These are phyloP conservation scores for Megacollybia platyphylla DNA, from an alignment of 1,284 basidiomycete genomes.

Conservation along the genomic window DNA sequence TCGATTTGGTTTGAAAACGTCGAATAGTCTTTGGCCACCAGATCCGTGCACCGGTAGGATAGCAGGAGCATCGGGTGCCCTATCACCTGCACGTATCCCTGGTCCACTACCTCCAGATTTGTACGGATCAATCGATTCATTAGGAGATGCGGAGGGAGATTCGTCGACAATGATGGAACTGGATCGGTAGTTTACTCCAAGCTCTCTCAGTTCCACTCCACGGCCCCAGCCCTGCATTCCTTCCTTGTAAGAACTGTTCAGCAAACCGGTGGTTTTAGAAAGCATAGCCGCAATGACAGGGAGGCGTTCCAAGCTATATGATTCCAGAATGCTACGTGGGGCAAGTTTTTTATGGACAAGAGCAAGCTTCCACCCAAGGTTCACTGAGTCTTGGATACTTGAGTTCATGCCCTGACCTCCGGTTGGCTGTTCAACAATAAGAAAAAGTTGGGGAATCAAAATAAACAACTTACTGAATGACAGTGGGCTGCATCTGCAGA, in stretches of 20 bases:
- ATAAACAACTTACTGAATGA: not conserved
- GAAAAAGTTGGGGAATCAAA: not conserved
- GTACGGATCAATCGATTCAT: slow-evolving; percentile 11
- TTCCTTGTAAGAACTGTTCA: slow-evolving; percentile 3
- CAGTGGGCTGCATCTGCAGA: not conserved
- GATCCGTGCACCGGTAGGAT: slow-evolving; percentile 8
- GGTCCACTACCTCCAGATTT: slow-evolving; percentile 8
- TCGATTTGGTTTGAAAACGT: slow-evolving; percentile 11
- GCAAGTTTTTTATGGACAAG: slow-evolving; percentile 11
- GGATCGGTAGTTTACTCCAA: slow-evolving; percentile 35
- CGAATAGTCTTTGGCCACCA: slow-evolving; percentile 10
- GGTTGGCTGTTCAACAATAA: not conserved
- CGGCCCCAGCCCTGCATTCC: slow-evolving; percentile 12
- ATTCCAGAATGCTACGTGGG: slow-evolving; percentile 3
- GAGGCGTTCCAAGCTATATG: slow-evolving; percentile 15
- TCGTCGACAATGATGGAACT: slow-evolving; percentile 32
- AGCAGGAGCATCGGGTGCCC: slow-evolving; percentile 19
- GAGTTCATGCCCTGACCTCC: slow-evolving; percentile 17
- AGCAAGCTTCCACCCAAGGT: slow-evolving; percentile 23
- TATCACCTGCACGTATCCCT: slow-evolving; percentile 15
- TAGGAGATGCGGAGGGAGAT: slow-evolving; percentile 10
- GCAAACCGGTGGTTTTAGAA: slow-evolving; percentile 5
- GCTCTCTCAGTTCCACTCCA: slow-evolving; percentile 17
- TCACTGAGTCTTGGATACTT: slow-evolving; percentile 20
- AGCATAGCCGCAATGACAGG: slow-evolving; percentile 21